Evolutionary conservation across 106 monocot species (phyloP).

Genomic region (Posidonia australis): DNA sequence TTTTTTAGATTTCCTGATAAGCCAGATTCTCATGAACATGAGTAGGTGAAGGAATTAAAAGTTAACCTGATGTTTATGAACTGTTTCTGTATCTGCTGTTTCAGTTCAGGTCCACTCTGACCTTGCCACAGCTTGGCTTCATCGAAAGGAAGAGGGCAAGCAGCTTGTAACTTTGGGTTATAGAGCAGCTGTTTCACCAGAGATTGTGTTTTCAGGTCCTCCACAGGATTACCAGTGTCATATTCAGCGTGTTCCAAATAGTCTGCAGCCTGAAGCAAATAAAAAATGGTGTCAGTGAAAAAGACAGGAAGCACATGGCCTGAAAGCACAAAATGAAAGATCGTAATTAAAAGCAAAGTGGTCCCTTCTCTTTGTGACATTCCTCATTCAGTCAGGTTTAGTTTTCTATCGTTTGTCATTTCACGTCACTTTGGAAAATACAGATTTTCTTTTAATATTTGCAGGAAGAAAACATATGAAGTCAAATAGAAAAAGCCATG

Average conservation of each 20-base stretch:
- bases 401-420: too few species aligned
- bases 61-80: slow-evolving; percentile 89
- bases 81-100: slow-evolving; percentile 72
- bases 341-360: too few species aligned
- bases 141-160: slow-evolving; percentile 88
- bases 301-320: background rate
- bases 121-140: slow-evolving; percentile 98
- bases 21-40: background rate
- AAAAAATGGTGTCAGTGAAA: background rate
- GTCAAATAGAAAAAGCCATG: too few species aligned
- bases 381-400: too few species aligned
- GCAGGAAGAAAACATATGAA: too few species aligned
- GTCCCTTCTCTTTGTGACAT: too few species aligned
- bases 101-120: slow-evolving; percentile 72
- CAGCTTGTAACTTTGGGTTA: slow-evolving; percentile 58
- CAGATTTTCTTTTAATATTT: too few species aligned
- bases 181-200: slow-evolving; percentile 70
- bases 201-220: slow-evolving; percentile 81
- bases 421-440: too few species aligned
- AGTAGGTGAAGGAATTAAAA: background rate
- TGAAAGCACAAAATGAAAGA: background rate
- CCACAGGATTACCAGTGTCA: slow-evolving; percentile 55
- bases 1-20: background rate
- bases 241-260: slow-evolving; percentile 93
- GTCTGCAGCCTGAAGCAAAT: slow-evolving; percentile 55